Conservation (phyloP, 2,329 filamentous ascomycete species). For the Neocatenulostroma microsporum region DNA sequence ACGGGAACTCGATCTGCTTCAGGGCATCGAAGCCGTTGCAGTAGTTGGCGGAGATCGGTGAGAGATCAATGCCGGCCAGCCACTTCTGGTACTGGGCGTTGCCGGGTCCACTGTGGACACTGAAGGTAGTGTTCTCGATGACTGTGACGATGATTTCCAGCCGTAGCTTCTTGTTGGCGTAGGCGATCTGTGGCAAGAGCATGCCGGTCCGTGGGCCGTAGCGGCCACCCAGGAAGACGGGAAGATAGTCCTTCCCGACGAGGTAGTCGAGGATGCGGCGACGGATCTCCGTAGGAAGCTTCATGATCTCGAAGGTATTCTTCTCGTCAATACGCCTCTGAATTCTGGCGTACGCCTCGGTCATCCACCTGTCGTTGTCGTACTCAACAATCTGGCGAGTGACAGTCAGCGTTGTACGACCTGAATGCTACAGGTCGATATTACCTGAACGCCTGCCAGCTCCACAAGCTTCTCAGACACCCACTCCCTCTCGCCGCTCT, state of each 20-base stretch:
- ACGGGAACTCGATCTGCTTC: constrained; percentile 11
- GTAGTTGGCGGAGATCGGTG: constrained; percentile 1
- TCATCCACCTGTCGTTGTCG: not conserved
- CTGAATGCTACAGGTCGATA: no score
- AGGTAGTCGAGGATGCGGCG: not conserved
- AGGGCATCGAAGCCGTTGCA: constrained; percentile 14
- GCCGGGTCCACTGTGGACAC: constrained; percentile 7
- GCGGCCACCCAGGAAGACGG: constrained; percentile 1
- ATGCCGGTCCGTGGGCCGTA: constrained; percentile 3
- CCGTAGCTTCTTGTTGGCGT: constrained; percentile 4
- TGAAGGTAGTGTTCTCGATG: constrained; percentile 7
- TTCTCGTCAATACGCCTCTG: no score
- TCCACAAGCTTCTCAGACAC: not conserved
- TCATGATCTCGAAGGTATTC: not conserved
- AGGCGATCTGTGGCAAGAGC: constrained; percentile 5
- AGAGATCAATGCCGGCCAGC: constrained; percentile 8
- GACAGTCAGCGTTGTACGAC: no score
- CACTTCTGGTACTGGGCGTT: constrained; percentile 7
- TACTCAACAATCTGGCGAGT: not conserved
- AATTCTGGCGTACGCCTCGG: not conserved
- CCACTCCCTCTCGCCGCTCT: not conserved
- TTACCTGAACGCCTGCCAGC: not conserved
- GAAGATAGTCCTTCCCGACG: not conserved
- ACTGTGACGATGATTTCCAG: constrained; percentile 4
- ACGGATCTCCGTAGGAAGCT: constrained; percentile 1